Base-by-base conservation (phyloP, 1,139 yeast genomes). In the Tardiomyces depauwii region DNA sequence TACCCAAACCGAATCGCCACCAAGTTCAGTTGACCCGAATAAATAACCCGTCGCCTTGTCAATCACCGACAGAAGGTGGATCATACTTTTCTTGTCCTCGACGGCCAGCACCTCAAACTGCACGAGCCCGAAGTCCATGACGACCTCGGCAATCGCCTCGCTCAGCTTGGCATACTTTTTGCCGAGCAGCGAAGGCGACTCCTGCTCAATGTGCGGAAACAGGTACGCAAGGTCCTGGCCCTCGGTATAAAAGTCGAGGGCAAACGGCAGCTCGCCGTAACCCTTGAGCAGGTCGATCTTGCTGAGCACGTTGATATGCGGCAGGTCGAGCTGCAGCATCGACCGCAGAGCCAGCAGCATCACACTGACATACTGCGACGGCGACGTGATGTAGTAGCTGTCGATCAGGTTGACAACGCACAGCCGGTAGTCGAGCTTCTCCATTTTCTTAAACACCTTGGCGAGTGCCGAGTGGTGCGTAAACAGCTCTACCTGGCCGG, bases 1-100 rank as follows among this genome's bases (percentile, higher is more conserved):
- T 14, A 89, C 84, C 98, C 98, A 93, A 2, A 91, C 80, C 0
- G 93, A 77, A 61, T 93, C 99, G 16, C 97, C 97, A 2, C 96
- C 96, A 13, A 89, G 73, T 55, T 93, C 99, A 32, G 88, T 83
- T 2, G 88, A 69, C 0, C 99, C 99, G 68, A 86, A 88, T 54
- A 85, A 75, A 61, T 93, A 93, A 0, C 99, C 99, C 55, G 82
- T 85, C 1, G 96, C 93, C 60, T 84, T 87, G 60, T 93, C 99
- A 13, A 93, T 77, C 1, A 78, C 71, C 14, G 83, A 74, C 46
- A 91, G 71, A 36, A 93, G 64, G 46, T 81, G 74, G 36, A 91
- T 88, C 98, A 93, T 91, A 33, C 93, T 80, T 53, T 80, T 78
- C 59, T 89, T 89, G 62, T 91, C 93, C 58, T 93, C 98, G 3